Evolutionary conservation across 2,329 filamentous ascomycete species (phyloP), one percentile per base, ranked within the genome.

Genomic region (Plenodomus tracheiphilus): DNA sequence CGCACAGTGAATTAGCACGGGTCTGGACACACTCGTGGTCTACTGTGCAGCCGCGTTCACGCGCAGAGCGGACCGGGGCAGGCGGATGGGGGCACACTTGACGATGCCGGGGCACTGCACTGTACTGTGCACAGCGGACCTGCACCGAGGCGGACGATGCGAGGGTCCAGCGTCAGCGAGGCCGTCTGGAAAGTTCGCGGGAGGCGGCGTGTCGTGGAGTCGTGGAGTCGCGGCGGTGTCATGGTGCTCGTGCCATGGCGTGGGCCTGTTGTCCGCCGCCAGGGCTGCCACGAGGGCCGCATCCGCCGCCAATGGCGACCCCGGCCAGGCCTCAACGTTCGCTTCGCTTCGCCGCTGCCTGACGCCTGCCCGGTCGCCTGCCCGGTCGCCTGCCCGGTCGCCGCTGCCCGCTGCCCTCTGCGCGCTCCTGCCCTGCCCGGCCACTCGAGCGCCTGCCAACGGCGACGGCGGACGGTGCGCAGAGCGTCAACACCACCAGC

Each of bases 251-350:
- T 45, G 37, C 38, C 39, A 25, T 48, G 49, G 43, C 47, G 51
- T 42, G 39, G 43, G 49, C 49, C 49, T 45, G 39, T 42, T 43
- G 41, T 20, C 39, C 32, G 41, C 52, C 13, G 42, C 39, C 40
- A 51, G 47, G 51, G 36, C 35, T 51, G 52, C 52, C 52, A 54
- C 52, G 52, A 54, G 52, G 28, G 52, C 46, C 45, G 49, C 28
- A 43, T 53, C 46, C 49, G 49, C 47, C 35, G 35, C 49, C 53
- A 55, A 55, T 53, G 11, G 38, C 10, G 3, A 32, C 39, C 48
- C 49, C 40, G 36, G 53, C 38, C 32, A 34, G 15, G 21, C 13
- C 39, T 37, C 41, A 56, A 56, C 53, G 53, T 56, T 56, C 51
- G 53, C 51, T 49, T 54, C 49, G 53, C 51, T 49, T 54, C 49